Base-by-base conservation (phyloP, 2,329 filamentous ascomycete genomes). In the Alternaria angustiovoidea region DNA sequence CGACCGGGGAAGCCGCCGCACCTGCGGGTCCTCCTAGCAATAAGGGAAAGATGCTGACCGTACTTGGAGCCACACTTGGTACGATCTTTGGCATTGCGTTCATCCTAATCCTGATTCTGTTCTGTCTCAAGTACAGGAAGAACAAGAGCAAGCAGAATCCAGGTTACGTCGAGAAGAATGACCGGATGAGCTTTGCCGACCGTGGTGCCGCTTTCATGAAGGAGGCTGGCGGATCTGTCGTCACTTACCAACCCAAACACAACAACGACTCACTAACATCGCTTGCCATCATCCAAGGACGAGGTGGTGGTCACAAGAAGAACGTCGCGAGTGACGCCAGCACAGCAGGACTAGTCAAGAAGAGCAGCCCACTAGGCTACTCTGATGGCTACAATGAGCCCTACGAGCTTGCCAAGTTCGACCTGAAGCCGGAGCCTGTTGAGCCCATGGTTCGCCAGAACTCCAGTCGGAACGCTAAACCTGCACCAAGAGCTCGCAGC, bases 11-110 rank as follows among this genome's bases (percentile, higher is more conserved):
- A 39, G 75, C 73, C 28, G 75, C 73, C 41, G 67, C 68, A 53
- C 65, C 63, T 46, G 68, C 57, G 42, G 67, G 57, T 48, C 54
- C 73, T 61, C 75, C 70, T 30, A 75, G 75, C 59, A 78, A 75
- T 63, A 79, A 84, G 65, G 70, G 74, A 81, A 85, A 78, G 67
- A 88, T 79, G 73, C 66, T 84, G 54, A 80, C 88, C 7, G 90
- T 97, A 28, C 84, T 97, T 1, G 94, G 92, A 34, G 91, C 92
- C 51, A 91, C 91, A 0, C 84, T 98, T 1, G 93, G 94, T 12
- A 88, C 89, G n/a, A 88, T 97, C 22, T 86, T 91, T 53, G 93
- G 91, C 18, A 81, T 93, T 53, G 88, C 90, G 20, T 80, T 88
- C 0, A 74, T 97, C 7, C 81, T 96, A n/a, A 83, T 91, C 26